Base-by-base conservation (phyloP, 2,329 filamentous ascomycete species). In the Trichoderma semiorbis region DNA sequence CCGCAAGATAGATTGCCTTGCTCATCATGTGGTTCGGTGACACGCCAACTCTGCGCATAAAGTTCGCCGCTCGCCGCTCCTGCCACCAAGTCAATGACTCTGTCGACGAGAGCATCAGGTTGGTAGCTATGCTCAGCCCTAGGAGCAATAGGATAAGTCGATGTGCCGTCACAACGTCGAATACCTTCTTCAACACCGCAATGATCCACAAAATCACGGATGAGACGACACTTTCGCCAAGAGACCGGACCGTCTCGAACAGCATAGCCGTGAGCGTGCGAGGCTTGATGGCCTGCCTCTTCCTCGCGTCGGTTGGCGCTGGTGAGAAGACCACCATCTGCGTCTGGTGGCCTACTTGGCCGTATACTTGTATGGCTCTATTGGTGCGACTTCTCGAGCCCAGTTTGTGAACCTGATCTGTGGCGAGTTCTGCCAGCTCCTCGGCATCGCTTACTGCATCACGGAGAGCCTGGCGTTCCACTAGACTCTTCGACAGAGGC, bases 41-140 rank as follows among this genome's bases (percentile, higher is more conserved):
- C 8, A 98, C 90, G 11, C 95, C 95, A 16, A 98, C 83, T 14
- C 91, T 87, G 39, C 85, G 85, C 94, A 99, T 96, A 80, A 95
- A 97, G 53, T 86, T 90, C 18, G 87, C 88, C 1, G 95, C 94
- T 72, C 89, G 91, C 71, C 94, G 89, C 82, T 98, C 95, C 60
- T 89, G 87, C 92, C 93, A 97, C 94, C 94, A 98, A 2, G 88
- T 85, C 76, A 90, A 89, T 7, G 89, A 88, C 78, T 93, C 90
- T 74, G 91, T 89, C 14, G 92, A 93, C 0, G 92, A 90, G 78
- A 95, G 89, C 75, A 94, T 86, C 26, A 92, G 81, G 78, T 98
- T 98, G 63, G 90, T 86, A 12, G 93, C 77, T 14, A 90, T 81
- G 78, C 94, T 98, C 34, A 92, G 76, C 0, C 85, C 84, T 21